Percentiles rank a stretch among this genome's conserved stretches.
phyloP scores from a whole-genome alignment of 2,329 filamentous ascomycete genomes.

The Nothophaeocryptopus gaeumannii region DNA sequence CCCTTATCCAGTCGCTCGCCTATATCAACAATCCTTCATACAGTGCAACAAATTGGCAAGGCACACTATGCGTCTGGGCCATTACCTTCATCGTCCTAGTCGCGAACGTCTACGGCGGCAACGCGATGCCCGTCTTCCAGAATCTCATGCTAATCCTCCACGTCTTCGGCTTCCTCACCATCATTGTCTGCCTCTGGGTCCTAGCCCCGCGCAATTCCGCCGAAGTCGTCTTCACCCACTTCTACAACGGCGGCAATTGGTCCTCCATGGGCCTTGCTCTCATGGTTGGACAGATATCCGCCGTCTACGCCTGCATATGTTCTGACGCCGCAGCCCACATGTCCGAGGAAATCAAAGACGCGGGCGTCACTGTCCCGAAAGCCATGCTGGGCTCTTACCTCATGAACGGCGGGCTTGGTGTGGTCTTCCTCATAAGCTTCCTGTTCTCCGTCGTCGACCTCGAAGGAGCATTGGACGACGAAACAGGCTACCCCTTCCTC shows the following conservation, averaged over 20 bases:
- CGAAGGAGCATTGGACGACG: slow-evolving; percentile 26
- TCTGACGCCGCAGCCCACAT: slow-evolving; percentile 28
- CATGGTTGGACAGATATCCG: slow-evolving; percentile 35
- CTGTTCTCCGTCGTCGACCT: slow-evolving; percentile 36
- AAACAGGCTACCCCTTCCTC: slow-evolving; percentile 37
- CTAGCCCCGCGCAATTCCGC: slow-evolving; percentile 28
- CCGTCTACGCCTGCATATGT: slow-evolving; percentile 26
- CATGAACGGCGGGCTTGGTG: slow-evolving; percentile 37
- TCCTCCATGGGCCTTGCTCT: slow-evolving; percentile 29
- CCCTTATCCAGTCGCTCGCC: slow-evolving; percentile 47
- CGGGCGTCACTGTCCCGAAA: slow-evolving; percentile 29
- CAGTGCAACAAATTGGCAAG: slow-evolving; percentile 45
- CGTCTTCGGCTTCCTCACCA: slow-evolving; percentile 38
- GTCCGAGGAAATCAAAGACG: slow-evolving; percentile 32
- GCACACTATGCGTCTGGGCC: slow-evolving; percentile 49
- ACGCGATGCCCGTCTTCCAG: slow-evolving; percentile 38
- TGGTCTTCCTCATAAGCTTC: slow-evolving; percentile 31
- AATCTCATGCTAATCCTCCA: slow-evolving; percentile 40
- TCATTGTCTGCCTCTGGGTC: slow-evolving; percentile 31
- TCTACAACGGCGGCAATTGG: slow-evolving; percentile 42
- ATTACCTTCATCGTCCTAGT: slow-evolving; percentile 44
- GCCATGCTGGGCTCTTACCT: slow-evolving; percentile 29
- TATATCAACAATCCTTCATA: slow-evolving; percentile 45
- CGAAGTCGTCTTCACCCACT: slow-evolving; percentile 37
- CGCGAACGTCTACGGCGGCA: slow-evolving; percentile 40